Percentiles rank a stretch among this genome's conserved stretches.
Conservation (phyloP, 768 basidiomycete species). For the Rhodotorula sphaerocarpa region DNA sequence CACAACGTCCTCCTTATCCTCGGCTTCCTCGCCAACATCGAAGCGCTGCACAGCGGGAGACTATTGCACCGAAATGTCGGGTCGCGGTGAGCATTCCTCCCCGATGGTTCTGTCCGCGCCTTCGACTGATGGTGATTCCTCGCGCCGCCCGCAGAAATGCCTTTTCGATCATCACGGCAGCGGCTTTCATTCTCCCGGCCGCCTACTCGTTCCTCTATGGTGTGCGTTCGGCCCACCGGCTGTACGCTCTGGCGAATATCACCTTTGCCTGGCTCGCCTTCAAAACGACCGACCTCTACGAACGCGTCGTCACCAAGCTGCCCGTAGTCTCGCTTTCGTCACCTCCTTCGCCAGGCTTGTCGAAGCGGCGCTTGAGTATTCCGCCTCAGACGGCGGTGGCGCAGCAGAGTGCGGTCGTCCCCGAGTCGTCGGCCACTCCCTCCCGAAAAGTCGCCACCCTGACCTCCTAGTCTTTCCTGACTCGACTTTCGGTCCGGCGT, state of each 20-base stretch:
- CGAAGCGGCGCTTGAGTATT: not conserved
- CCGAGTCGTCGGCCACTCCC: too few species aligned
- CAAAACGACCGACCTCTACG: constrained; percentile 32
- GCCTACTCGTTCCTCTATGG: constrained; percentile 58
- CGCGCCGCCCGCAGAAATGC: not conserved
- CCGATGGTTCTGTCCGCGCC: not conserved
- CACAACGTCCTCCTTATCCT: constrained; percentile 47
- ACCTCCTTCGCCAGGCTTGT: too few species aligned
- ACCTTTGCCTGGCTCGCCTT: constrained; percentile 43
- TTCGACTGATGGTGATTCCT: not conserved
- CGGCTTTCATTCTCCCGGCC: constrained; percentile 44
- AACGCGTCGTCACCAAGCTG: too few species aligned
- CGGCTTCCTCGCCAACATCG: constrained; percentile 38
- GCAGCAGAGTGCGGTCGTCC: not conserved
- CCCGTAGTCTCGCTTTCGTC: too few species aligned
- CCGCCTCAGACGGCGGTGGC: not conserved
- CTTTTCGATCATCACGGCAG: not conserved
- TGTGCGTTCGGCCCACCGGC: constrained; percentile 57
- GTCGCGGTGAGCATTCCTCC: constrained; percentile 6
- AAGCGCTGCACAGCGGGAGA: constrained; percentile 30
- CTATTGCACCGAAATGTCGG: not conserved
- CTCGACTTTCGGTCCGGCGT: too few species aligned
- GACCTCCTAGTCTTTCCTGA: not conserved
- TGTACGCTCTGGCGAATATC: constrained; percentile 58
- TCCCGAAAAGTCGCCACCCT: not conserved